phyloP scores from a whole-genome alignment of 2,329 filamentous ascomycete species.

The Colletotrichum chlorophyti region DNA sequence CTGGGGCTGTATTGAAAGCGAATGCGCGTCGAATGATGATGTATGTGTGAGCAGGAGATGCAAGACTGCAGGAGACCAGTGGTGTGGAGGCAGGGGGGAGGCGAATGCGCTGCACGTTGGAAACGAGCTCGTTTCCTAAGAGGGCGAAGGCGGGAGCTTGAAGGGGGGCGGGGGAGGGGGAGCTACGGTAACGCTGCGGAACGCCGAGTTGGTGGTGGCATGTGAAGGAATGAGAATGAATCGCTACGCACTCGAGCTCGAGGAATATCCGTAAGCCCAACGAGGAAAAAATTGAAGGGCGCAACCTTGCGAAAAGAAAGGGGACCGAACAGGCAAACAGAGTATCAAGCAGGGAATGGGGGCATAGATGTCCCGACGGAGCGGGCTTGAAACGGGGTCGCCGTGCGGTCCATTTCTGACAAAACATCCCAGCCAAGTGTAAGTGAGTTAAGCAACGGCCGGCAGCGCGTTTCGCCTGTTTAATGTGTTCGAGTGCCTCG shows the following conservation, averaged over 20 bases:
- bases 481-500: neutral
- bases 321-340: too few species aligned
- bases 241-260: too few species aligned
- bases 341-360: conserved; percentile 26
- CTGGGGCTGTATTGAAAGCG: too few species aligned
- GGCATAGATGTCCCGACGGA: conserved; percentile 22
- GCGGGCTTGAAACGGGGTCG: neutral
- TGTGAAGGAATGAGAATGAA: too few species aligned
- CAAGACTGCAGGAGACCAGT: neutral
- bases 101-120: conserved; percentile 14
- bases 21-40: conserved; percentile 16
- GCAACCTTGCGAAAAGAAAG: neutral
- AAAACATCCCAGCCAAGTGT: too few species aligned
- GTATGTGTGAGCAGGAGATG: too few species aligned
- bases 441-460: too few species aligned
- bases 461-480: too few species aligned
- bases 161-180: too few species aligned
- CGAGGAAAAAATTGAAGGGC: too few species aligned
- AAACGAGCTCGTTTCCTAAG: conserved; percentile 21
- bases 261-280: too few species aligned
- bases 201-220: conserved; percentile 3
- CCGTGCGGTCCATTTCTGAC: neutral
- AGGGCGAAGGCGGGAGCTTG: neutral
- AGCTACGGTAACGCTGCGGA: conserved; percentile 14
- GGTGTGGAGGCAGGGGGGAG: neutral